Evolutionary conservation across 2,329 filamentous ascomycete genomes (phyloP).

Genomic region (Aureobasidium sp.): DNA sequence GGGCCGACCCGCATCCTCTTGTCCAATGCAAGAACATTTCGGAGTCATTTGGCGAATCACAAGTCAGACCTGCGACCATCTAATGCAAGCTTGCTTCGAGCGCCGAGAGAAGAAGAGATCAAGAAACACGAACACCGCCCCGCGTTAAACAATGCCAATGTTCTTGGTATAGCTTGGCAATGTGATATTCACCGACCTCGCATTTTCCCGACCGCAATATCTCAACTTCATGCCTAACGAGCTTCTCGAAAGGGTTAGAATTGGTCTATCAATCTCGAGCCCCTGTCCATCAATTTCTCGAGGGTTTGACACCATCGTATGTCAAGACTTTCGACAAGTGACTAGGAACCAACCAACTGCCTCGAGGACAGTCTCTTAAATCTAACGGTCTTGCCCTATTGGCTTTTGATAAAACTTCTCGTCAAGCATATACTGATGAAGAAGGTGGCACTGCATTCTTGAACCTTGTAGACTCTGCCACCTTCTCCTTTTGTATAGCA

Average conservation of each 20-base stretch:
- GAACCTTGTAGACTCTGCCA: background rate
- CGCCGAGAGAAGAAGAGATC: background rate
- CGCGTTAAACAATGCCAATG: slow-evolving; percentile 1
- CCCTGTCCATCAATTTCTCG: background rate
- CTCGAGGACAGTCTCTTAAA: background rate
- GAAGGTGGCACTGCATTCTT: background rate
- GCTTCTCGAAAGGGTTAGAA: slow-evolving; percentile 6
- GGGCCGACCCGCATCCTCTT: background rate
- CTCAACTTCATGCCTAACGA: background rate
- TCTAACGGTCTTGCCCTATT: background rate
- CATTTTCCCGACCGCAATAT: background rate
- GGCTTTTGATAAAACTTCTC: background rate
- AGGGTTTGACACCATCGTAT: background rate
- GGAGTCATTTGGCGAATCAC: background rate
- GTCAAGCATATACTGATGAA: background rate
- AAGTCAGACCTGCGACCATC: background rate
- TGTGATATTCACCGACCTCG: background rate
- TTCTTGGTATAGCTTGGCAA: slow-evolving; percentile 14
- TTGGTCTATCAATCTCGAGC: background rate
- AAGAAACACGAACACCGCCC: background rate
- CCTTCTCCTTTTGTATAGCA: slow-evolving; percentile 7
- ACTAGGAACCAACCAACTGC: background rate
- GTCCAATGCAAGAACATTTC: background rate
- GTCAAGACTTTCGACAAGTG: background rate
- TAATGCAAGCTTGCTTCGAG: slow-evolving; percentile 10